Evolutionary conservation across 148 eudicot species (phyloP).

Genomic region (Talinum fruticosum): DNA sequence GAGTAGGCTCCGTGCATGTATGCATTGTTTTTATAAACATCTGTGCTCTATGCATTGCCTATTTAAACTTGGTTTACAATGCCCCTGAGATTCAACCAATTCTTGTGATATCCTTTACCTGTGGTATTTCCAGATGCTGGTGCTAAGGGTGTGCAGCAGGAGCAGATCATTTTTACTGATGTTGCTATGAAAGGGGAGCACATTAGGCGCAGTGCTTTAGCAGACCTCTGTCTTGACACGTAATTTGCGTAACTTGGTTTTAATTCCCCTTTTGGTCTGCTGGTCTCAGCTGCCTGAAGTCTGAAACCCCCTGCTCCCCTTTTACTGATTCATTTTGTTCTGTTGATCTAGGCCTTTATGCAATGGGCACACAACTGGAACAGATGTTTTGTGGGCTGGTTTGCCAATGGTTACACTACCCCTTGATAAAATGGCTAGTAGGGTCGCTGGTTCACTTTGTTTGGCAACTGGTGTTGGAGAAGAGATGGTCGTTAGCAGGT

Average conservation of each 20-base stretch:
- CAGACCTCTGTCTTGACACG: conserved; percentile 97
- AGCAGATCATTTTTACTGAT: conserved; percentile 95
- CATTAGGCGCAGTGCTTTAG: conserved; percentile 83
- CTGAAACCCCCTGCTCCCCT: not conserved
- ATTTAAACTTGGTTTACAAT: not conserved
- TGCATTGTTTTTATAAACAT: conserved; percentile 15
- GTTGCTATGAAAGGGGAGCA: conserved; percentile 95
- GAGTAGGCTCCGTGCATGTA: conserved; percentile 85
- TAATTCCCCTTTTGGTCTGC: not conserved
- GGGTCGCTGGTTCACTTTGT: conserved; percentile 95
- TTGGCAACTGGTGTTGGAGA: conserved; percentile 90
- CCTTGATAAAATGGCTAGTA: conserved; percentile 91
- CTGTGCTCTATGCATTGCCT: not conserved
- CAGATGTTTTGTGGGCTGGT: conserved; percentile 98
- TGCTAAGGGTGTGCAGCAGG: conserved; percentile 83
- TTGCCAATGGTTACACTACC: conserved; percentile 94
- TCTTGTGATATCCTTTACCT: not conserved
- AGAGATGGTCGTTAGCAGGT: conserved; percentile 90
- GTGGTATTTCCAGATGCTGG: conserved; percentile 66
- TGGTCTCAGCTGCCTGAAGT: not conserved
- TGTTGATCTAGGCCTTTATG: conserved; percentile 67
- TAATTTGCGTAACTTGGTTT: conserved; percentile 20
- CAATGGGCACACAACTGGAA: conserved; percentile 98
- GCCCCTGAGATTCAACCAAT: not conserved
- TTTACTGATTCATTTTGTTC: conserved; percentile 6